These are phyloP conservation scores for Xylaria palmicola DNA, from an alignment of 495 filamentous ascomycete species.

Conservation along the genomic window DNA sequence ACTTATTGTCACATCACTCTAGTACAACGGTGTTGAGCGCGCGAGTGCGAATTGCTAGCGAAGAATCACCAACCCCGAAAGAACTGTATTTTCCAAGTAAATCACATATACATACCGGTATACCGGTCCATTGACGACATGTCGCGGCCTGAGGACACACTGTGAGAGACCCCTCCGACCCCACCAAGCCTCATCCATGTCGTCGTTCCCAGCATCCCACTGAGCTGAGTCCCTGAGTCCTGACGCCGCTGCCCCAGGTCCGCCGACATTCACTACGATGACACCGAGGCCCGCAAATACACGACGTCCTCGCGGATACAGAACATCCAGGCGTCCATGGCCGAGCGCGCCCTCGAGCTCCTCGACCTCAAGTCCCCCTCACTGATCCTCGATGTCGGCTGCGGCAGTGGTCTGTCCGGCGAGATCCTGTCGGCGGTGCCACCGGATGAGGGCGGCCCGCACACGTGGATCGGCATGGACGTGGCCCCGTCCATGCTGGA, in stretches of 20 bases:
- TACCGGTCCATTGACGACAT: conserved; percentile 34
- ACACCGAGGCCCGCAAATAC: conserved; percentile 91
- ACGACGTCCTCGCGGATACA: conserved; percentile 96
- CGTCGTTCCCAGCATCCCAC: neutral
- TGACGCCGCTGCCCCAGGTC: conserved; percentile 55
- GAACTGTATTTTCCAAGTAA: neutral
- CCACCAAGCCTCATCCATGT: conserved; percentile 6
- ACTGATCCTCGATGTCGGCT: conserved; percentile 90
- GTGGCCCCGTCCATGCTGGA: conserved; percentile 92
- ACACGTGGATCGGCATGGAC: conserved; percentile 95
- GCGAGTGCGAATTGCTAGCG: too few relatives aligned
- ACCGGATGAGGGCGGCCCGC: conserved; percentile 72
- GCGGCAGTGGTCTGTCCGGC: conserved; percentile 91
- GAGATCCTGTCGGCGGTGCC: conserved; percentile 76
- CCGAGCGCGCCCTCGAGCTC: conserved; percentile 84
- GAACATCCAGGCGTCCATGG: conserved; percentile 93
- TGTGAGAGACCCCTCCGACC: conserved; percentile 52
- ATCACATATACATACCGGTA: neutral
- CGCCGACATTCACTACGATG: conserved; percentile 96
- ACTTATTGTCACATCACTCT: too few relatives aligned
- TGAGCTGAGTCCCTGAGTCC: conserved; percentile 6
- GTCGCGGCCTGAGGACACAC: conserved; percentile 93
- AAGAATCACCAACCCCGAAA: too few relatives aligned
- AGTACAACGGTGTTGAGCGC: too few relatives aligned
- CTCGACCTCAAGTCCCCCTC: conserved; percentile 78